Percentiles rank a stretch among this genome's conserved stretches.
These are phyloP conservation scores for Ceratonia siliqua DNA, from an alignment of 306 rosid genomes.

Conservation along the genomic window DNA sequence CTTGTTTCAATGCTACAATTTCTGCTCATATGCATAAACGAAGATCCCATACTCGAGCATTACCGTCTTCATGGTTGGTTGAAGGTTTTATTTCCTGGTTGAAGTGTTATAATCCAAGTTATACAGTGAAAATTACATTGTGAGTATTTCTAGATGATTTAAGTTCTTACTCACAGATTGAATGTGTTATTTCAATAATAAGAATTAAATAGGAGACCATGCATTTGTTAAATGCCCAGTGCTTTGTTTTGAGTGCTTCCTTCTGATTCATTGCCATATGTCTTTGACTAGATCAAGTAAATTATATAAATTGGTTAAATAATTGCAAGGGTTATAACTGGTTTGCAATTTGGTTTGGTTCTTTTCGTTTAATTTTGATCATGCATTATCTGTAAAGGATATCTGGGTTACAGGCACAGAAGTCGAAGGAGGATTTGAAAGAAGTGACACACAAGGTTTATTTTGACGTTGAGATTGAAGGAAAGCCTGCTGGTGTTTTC, in stretches of 20 bases:
- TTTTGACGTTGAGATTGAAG: slow-evolving; percentile 82
- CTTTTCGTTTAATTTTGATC: not conserved
- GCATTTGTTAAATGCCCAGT: not conserved
- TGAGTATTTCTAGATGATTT: not conserved
- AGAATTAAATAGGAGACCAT: not conserved
- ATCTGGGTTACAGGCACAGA: slow-evolving; percentile 62
- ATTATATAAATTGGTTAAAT: not conserved
- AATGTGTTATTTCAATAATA: not conserved
- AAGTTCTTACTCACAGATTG: slow-evolving; percentile 24
- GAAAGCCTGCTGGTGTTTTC: slow-evolving; percentile 86
- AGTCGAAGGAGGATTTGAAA: slow-evolving; percentile 67
- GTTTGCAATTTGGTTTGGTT: not conserved
- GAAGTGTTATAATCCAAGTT: too few species aligned
- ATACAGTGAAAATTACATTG: too few species aligned
- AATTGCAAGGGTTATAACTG: not conserved
- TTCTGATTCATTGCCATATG: not conserved
- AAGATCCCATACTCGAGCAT: too few species aligned
- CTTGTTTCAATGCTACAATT: too few species aligned
- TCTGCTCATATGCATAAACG: too few species aligned
- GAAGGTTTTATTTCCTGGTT: too few species aligned
- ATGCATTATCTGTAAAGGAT: not conserved
- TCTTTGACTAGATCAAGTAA: not conserved
- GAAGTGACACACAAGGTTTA: slow-evolving; percentile 80
- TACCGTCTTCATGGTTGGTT: too few species aligned
- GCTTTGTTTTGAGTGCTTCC: slow-evolving; percentile 12